phyloP scores from a whole-genome alignment of 2,329 filamentous ascomycete genomes.

The Colletotrichum sp. region DNA sequence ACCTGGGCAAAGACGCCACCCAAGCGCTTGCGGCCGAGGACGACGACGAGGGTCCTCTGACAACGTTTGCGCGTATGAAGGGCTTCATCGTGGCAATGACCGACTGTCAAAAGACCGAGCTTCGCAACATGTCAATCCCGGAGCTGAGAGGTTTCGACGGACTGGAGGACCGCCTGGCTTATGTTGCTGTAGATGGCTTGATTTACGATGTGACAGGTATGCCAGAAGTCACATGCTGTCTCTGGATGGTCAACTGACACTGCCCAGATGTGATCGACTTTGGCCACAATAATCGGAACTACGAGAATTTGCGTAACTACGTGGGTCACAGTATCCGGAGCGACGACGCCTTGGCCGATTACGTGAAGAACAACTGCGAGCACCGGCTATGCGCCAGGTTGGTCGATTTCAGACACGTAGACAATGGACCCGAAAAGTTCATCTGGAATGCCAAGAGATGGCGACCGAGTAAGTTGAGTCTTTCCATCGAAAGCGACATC shows the following conservation, averaged over 20 bases:
- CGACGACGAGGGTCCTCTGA: not conserved
- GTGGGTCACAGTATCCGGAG: not conserved
- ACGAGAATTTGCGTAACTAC: not conserved
- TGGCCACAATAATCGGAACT: not conserved
- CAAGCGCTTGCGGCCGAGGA: not conserved
- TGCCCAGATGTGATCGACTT: not conserved
- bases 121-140: not conserved
- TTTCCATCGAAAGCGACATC: not conserved
- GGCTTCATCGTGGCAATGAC: not conserved
- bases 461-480: not conserved
- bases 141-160: not conserved
- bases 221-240: not conserved
- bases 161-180: not conserved
- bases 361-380: not conserved
- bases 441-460: not conserved
- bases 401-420: not conserved
- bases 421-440: not conserved
- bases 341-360: not conserved
- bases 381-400: not conserved
- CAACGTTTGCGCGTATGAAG: not conserved
- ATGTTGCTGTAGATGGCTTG: not conserved
- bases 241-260: not conserved
- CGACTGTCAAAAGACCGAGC: not conserved
- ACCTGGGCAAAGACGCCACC: not conserved
- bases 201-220: conserved; percentile 23